Conservation (phyloP, 129 eudicot genomes). For the Pulicaria dysenterica region DNA sequence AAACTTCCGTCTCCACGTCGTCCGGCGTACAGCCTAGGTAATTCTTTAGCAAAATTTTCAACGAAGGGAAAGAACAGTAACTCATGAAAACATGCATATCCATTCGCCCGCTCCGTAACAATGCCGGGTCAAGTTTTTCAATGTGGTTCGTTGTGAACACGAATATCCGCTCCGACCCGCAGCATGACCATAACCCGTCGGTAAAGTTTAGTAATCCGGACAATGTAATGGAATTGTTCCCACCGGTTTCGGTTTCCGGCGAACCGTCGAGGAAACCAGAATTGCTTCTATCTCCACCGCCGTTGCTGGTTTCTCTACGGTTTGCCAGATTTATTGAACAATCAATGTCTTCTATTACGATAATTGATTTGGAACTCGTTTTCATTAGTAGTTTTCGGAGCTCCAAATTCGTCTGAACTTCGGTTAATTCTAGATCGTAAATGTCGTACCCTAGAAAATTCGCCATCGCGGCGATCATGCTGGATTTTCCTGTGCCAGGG, state of each 20-base stretch:
- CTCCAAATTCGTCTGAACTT: slow-evolving; percentile 74
- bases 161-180: slow-evolving; percentile 90
- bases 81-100: slow-evolving; percentile 94
- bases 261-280: slow-evolving; percentile 19
- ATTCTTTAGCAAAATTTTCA: slow-evolving; percentile 65
- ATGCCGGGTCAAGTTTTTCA: slow-evolving; percentile 93
- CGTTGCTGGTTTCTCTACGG: slow-evolving; percentile 34
- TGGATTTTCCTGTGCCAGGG: slow-evolving; percentile 96
- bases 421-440: slow-evolving; percentile 80
- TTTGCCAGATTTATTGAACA: slow-evolving; percentile 71
- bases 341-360: slow-evolving; percentile 89
- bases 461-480: slow-evolving; percentile 99
- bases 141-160: slow-evolving; percentile 92
- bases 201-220: slow-evolving; percentile 88
- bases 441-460: slow-evolving; percentile 73
- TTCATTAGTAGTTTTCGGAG: slow-evolving; percentile 79
- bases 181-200: slow-evolving; percentile 95
- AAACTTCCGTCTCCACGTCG: slow-evolving; percentile 41
- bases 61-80: slow-evolving; percentile 55
- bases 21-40: slow-evolving; percentile 59
- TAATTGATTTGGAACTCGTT: slow-evolving; percentile 86
- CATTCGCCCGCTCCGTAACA: slow-evolving; percentile 94
- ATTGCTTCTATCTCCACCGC: not conserved
- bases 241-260: slow-evolving; percentile 33
- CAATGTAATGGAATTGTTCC: slow-evolving; percentile 57